Percentiles rank a stretch among this genome's conserved stretches.
These are phyloP conservation scores for Ophiostoma angusticollis DNA, from an alignment of 2,329 filamentous ascomycete species.

Conservation along the genomic window DNA sequence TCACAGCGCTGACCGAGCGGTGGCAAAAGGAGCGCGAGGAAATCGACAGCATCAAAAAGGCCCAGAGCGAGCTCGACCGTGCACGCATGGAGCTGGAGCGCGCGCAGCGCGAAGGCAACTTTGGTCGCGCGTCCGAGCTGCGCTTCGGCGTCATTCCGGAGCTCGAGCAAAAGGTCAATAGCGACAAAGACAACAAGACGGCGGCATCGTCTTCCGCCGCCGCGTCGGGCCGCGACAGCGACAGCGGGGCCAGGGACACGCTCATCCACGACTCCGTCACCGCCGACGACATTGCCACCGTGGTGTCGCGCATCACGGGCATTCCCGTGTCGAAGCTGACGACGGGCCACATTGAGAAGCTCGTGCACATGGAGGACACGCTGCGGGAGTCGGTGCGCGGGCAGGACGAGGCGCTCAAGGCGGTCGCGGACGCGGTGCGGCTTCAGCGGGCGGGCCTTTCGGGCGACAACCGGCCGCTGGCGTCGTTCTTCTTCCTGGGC, in stretches of 20 bases:
- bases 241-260: conserved; percentile 37
- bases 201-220: conserved; percentile 17
- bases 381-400: conserved; percentile 74
- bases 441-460: conserved; percentile 87
- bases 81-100: conserved; percentile 76
- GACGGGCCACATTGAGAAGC: conserved; percentile 83
- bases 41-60: conserved; percentile 74
- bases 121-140: conserved; percentile 79
- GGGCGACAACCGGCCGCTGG: conserved; percentile 80
- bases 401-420: conserved; percentile 84
- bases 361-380: conserved; percentile 90
- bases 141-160: conserved; percentile 77
- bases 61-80: conserved; percentile 78
- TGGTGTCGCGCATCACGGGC: conserved; percentile 82
- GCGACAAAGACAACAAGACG: conserved; percentile 45
- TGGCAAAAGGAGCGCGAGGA: conserved; percentile 87
- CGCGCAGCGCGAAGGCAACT: conserved; percentile 78
- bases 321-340: conserved; percentile 90
- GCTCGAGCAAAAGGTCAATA: conserved; percentile 66
- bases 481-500: conserved; percentile 94
- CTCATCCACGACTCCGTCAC: conserved; percentile 92
- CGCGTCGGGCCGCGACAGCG: conserved; percentile 27
- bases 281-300: conserved; percentile 81
- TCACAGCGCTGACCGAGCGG: conserved; percentile 57
- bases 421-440: conserved; percentile 84